Evolutionary conservation across 2,329 filamentous ascomycete species (phyloP), one percentile per base, ranked within the genome.

Genomic region (Sporothrix humicola): DNA sequence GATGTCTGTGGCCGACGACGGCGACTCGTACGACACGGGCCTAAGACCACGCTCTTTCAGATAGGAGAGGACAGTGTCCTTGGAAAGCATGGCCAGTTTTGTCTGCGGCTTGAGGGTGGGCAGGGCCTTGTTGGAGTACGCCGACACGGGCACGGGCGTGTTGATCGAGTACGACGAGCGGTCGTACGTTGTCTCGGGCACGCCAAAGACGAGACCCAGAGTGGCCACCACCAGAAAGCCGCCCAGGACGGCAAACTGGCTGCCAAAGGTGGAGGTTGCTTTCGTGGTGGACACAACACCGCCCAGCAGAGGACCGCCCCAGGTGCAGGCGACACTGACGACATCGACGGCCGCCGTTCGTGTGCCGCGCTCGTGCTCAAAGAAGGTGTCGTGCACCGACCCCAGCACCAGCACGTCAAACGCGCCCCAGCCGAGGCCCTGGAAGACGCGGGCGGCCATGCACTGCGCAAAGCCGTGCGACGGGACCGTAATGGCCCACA

Each of bases 361-460:
- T 1, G 80, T 68, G 20, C 81, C 81, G 66, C 86, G 84, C 78
- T 90, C 84, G 75, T 90, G 87, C 75, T 88, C 86, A 77, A 87
- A 89, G 78, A 85, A 90, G 1, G 86, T 86, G 76, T 90, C 88
- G 65, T 87, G 84, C 68, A 90, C 86, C 1, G 85, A 86, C 1
- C 83, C 83, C 46, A 86, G 79, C 44, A 88, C 81, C 54, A 90
- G 79, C 5, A 83, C 85, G 76, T 90, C 88, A 74, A 89, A 88
- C 12, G 85, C 84, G 6, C 88, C 88, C 86, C 88, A 89, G n/a
- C 85, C 88, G 0, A 90, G 72, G 0, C 87, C 87, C 77, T 89
- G 87, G 48, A 90, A 82, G 20, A 88, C 77, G 10, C 88, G 83
- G 2, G 87, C 85, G 0, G 82, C 83, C 83, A 89, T 84, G 77